Evolutionary conservation across 2,329 filamentous ascomycete species (phyloP), one percentile per base, ranked within the genome.

Genomic region (Cladosporium sp.): DNA sequence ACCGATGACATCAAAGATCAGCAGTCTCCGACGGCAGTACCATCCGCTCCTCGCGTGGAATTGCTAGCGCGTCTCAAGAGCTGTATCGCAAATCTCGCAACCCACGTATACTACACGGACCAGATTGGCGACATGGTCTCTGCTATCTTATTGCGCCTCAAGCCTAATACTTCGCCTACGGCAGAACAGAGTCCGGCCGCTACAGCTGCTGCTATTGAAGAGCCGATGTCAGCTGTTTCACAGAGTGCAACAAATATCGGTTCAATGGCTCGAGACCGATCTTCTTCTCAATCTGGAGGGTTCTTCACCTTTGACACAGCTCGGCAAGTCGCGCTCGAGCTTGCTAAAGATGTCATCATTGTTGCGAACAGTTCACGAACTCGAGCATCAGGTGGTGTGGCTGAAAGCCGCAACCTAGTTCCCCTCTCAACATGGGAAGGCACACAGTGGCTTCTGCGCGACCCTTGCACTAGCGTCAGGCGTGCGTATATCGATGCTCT

Each of bases 61-160:
- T 78, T 97, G 15, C 76, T 96, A 25, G 73, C 78, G 34, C 83
- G 86, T 32, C 80, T 97, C 15, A 87, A 94, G 70, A 81, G 83
- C 64, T 96, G 90, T 73, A 91, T 97, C 60, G 91, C 91, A n/a
- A 85, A 92, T 70, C 78, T 99, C 25, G 91, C 92, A 2, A 96
- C 90, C 0, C 94, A 99, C 69, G 87, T 97, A 32, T 99, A 99
- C 77, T 99, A 99, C 71, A 90, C 90, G 1, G 93, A 97, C 66
- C 94, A 99, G 73, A 90, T 97, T 56, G 86, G 89, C 1, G 94
- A 99, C 73, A 97, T 97, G 91, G 85, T 97, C 52, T 83, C 86
- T 19, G 85, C 90, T 0, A 87, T 97, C 44, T 76, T 97, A 15
- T 77, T 83, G 28, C 87, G 91, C 19, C 79, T 97, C 28, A 94